These are phyloP conservation scores for Neurospora sp. DNA, from an alignment of 495 filamentous ascomycete species.

Conservation along the genomic window DNA sequence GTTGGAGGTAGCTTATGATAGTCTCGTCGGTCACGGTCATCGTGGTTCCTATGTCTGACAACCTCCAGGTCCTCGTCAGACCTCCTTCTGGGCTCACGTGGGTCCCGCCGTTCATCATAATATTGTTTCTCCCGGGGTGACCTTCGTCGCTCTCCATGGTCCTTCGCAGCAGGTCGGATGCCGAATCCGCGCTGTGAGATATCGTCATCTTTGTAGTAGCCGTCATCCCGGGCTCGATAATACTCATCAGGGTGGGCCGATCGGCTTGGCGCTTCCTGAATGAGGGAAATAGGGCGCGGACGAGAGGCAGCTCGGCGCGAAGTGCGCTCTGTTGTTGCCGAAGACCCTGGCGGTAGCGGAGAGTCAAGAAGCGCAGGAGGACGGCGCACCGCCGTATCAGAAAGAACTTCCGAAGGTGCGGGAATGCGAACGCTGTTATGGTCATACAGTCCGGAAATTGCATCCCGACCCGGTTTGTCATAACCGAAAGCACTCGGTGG, in stretches of 20 bases:
- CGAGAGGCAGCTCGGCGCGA: constrained; percentile 17
- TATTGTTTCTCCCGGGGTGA: constrained; percentile 15
- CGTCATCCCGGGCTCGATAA: constrained; percentile 25
- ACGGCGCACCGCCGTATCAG: constrained; percentile 26
- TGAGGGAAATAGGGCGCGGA: constrained; percentile 36
- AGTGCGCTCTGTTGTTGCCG: background rate
- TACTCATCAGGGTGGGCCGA: constrained; percentile 31
- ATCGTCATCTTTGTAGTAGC: constrained; percentile 29
- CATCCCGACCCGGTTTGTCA: constrained; percentile 42
- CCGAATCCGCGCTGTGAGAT: constrained; percentile 35
- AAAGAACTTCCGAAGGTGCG: constrained; percentile 26
- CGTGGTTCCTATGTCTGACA: constrained; percentile 10
- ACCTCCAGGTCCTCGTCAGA: constrained; percentile 28
- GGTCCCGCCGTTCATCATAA: constrained; percentile 29
- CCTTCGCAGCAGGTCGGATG: constrained; percentile 29
- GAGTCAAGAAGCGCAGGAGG: constrained; percentile 18
- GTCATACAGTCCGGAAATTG: constrained; percentile 34
- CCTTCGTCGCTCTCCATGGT: constrained; percentile 18
- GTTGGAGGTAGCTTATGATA: background rate
- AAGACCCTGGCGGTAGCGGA: background rate
- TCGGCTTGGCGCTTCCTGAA: constrained; percentile 31
- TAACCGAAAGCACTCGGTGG: constrained; percentile 54
- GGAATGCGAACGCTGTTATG: constrained; percentile 35
- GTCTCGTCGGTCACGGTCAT: constrained; percentile 9
- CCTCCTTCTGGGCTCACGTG: constrained; percentile 16